Percentiles rank a stretch among this genome's conserved stretches.
phyloP scores from a whole-genome alignment of 202 grass and related monocot genomes.

The Elaeis oleifera region DNA sequence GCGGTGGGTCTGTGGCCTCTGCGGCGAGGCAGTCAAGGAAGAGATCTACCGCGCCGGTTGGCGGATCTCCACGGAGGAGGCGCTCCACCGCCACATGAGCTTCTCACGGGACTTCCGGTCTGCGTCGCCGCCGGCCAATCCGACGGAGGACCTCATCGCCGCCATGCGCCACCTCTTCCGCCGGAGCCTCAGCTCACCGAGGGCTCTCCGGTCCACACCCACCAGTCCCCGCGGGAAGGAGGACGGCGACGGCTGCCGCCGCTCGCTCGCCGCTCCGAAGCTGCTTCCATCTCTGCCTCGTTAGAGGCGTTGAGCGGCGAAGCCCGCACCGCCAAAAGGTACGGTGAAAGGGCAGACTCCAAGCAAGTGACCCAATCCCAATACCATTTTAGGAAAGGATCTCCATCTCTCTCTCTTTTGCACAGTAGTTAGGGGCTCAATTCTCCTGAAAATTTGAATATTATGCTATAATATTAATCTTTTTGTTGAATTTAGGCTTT shows the following conservation, averaged over 20 bases:
- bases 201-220: conserved; percentile 4
- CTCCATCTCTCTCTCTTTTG: no score
- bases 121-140: conserved; percentile 3
- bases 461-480: no score
- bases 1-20: conserved; percentile 19
- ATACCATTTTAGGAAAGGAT: no score
- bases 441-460: no score
- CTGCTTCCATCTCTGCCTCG: no score
- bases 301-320: no score
- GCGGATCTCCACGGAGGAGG: conserved; percentile 10
- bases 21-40: conserved; percentile 16
- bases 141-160: conserved; percentile 14
- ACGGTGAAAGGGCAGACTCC: no score
- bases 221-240: not conserved
- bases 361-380: no score
- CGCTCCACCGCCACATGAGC: conserved; percentile 7
- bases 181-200: conserved; percentile 14
- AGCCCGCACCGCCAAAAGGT: no score
- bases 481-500: no score
- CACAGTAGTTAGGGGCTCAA: no score
- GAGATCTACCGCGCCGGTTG: conserved; percentile 5
- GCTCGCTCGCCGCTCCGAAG: not conserved
- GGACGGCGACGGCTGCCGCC: not conserved
- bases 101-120: conserved; percentile 10
- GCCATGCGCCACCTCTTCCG: conserved; percentile 16